A percentile compares a stretch with the other conserved stretches of the same genome.
Evolutionary conservation across 495 filamentous ascomycete species (phyloP).

Genomic region (Articulospora tetracladia): DNA sequence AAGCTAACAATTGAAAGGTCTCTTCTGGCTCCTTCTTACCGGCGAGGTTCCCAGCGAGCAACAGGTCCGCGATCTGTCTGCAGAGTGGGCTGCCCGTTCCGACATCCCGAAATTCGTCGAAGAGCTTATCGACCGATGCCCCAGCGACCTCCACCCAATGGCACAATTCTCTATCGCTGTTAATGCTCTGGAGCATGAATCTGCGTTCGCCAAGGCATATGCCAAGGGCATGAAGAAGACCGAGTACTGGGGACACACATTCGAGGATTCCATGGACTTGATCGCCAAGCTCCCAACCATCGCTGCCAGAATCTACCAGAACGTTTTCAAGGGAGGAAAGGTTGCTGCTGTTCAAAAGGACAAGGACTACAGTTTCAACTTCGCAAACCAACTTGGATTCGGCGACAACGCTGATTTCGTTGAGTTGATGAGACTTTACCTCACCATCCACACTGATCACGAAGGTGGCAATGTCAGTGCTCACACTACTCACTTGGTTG

Average conservation of each 20-base stretch:
- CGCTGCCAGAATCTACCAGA: constrained; percentile 97
- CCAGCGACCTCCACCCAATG: constrained; percentile 98
- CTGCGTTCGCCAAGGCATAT: constrained; percentile 94
- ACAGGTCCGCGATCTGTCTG: constrained; percentile 95
- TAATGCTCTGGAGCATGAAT: constrained; percentile 96
- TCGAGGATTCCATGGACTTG: constrained; percentile 99
- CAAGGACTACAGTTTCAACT: constrained; percentile 98
- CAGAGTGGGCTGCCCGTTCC: constrained; percentile 97
- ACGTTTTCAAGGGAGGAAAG: constrained; percentile 99
- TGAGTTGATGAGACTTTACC: constrained; percentile 96
- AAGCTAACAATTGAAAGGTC: constrained; percentile 48
- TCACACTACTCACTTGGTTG: constrained; percentile 97
- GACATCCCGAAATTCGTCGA: constrained; percentile 95
- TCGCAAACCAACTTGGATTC: constrained; percentile 97
- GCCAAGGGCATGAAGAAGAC: constrained; percentile 98
- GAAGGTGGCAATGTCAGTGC: constrained; percentile 98
- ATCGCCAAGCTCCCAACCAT: constrained; percentile 99
- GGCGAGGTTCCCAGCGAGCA: constrained; percentile 95
- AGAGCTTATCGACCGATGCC: constrained; percentile 99
- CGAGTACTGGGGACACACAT: constrained; percentile 99
- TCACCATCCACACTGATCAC: constrained; percentile 98
- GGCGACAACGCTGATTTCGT: constrained; percentile 94
- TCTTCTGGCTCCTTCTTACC: constrained; percentile 99
- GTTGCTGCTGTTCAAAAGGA: constrained; percentile 92
- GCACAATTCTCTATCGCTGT: constrained; percentile 98